Evolutionary conservation across 345 rosid genomes (phyloP).

Genomic region (Rubroshorea leprosula): DNA sequence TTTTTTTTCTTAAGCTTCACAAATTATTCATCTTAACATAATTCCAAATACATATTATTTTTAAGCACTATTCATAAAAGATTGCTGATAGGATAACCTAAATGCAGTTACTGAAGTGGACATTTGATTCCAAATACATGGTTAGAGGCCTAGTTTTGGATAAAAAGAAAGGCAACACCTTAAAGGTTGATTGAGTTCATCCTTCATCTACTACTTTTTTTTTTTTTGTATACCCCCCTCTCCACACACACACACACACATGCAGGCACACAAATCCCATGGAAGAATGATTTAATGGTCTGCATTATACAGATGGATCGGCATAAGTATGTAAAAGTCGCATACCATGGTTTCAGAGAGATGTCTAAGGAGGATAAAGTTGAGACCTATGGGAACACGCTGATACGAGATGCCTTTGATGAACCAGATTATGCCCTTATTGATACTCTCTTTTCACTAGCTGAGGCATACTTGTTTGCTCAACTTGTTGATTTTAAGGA

Average conservation of each 20-base stretch:
- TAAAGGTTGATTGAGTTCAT: slow-evolving; percentile 46
- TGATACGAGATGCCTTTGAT: slow-evolving; percentile 82
- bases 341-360: slow-evolving; percentile 94
- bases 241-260: neutral
- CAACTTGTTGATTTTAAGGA: slow-evolving; percentile 93
- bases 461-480: slow-evolving; percentile 93
- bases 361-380: slow-evolving; percentile 91
- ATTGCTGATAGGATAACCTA: slow-evolving; percentile 10
- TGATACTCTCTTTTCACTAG: slow-evolving; percentile 92
- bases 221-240: neutral
- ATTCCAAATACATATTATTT: too few relatives aligned
- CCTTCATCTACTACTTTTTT: neutral
- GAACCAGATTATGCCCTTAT: slow-evolving; percentile 97
- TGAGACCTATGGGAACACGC: slow-evolving; percentile 72
- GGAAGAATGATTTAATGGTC: slow-evolving; percentile 9
- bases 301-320: slow-evolving; percentile 81
- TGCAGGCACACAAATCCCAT: too few relatives aligned
- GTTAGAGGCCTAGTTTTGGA: slow-evolving; percentile 96
- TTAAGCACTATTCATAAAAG: neutral
- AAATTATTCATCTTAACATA: too few relatives aligned
- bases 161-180: slow-evolving; percentile 93
- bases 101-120: slow-evolving; percentile 74
- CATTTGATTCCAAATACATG: slow-evolving; percentile 92
- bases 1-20: too few relatives aligned
- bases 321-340: slow-evolving; percentile 94